Evolutionary conservation across 2,329 filamentous ascomycete species (phyloP).

Genomic region (Arthroderma sp.): DNA sequence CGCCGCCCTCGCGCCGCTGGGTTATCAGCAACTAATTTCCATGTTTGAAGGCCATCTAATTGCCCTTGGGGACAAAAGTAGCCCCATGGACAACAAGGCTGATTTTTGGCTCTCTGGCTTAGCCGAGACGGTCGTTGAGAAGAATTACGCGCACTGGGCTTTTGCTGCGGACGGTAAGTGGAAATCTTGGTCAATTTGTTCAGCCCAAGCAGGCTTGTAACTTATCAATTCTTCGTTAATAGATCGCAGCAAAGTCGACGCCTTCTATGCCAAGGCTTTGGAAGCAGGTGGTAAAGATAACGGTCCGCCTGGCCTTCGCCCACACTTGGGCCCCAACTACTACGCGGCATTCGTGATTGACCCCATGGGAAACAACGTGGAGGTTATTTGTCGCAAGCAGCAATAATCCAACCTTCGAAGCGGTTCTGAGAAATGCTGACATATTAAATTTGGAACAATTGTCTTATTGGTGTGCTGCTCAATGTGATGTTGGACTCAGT

Average conservation of each 20-base stretch:
- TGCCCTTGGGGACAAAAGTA: too few species aligned
- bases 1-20: conserved; percentile 17
- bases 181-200: too few species aligned
- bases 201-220: too few species aligned
- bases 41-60: too few species aligned
- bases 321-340: conserved; percentile 35
- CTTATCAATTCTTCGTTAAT: not conserved
- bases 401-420: too few species aligned
- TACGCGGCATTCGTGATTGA: conserved; percentile 41
- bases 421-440: too few species aligned
- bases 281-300: conserved; percentile 36
- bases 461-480: too few species aligned
- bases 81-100: too few species aligned
- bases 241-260: conserved; percentile 32
- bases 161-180: conserved; percentile 15
- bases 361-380: conserved; percentile 41
- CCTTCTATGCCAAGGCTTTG: conserved; percentile 33
- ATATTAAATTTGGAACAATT: too few species aligned
- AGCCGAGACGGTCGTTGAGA: too few species aligned
- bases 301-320: conserved; percentile 35
- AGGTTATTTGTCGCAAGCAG: conserved; percentile 25
- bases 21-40: conserved; percentile 11
- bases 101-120: too few species aligned
- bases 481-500: too few species aligned
- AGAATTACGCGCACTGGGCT: conserved; percentile 3